These are phyloP conservation scores for Aspergillus fijiensis DNA, from an alignment of 2,329 filamentous ascomycete genomes.

Conservation along the genomic window DNA sequence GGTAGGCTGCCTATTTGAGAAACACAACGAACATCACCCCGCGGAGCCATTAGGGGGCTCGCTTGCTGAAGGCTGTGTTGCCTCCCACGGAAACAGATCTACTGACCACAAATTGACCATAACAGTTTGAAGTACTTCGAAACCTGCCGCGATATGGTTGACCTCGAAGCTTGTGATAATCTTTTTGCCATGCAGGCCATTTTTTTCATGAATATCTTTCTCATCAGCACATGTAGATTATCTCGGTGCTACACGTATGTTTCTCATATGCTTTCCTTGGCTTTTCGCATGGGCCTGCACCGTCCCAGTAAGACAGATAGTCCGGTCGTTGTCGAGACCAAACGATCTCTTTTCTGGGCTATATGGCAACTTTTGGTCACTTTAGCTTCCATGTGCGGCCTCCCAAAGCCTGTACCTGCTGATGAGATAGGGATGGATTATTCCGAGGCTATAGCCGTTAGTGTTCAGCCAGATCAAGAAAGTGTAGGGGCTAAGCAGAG, in stretches of 20 bases:
- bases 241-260: constrained; percentile 12
- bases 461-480: not conserved
- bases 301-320: constrained; percentile 1
- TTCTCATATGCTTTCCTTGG: constrained; percentile 10
- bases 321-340: not conserved
- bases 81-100: not conserved
- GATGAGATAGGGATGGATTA: constrained; percentile 9
- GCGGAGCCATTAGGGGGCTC: not conserved
- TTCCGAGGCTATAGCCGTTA: not conserved
- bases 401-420: constrained; percentile 6
- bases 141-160: constrained; percentile 6
- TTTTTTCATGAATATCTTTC: constrained; percentile 15
- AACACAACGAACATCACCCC: not conserved
- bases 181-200: constrained; percentile 13
- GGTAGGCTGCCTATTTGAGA: constrained; percentile 8
- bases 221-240: constrained; percentile 6
- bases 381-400: constrained; percentile 8
- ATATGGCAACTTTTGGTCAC: constrained; percentile 7
- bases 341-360: constrained; percentile 12
- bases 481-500: not conserved
- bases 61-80: not conserved
- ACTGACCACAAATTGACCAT: not conserved
- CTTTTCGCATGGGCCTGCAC: constrained; percentile 15
- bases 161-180: constrained; percentile 11
- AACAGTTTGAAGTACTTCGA: constrained; percentile 8